A percentile compares a stretch with the other conserved stretches of the same genome.
phyloP scores from a whole-genome alignment of 192 early-diverging fungal genomes.

The Linnemannia schmuckeri region DNA sequence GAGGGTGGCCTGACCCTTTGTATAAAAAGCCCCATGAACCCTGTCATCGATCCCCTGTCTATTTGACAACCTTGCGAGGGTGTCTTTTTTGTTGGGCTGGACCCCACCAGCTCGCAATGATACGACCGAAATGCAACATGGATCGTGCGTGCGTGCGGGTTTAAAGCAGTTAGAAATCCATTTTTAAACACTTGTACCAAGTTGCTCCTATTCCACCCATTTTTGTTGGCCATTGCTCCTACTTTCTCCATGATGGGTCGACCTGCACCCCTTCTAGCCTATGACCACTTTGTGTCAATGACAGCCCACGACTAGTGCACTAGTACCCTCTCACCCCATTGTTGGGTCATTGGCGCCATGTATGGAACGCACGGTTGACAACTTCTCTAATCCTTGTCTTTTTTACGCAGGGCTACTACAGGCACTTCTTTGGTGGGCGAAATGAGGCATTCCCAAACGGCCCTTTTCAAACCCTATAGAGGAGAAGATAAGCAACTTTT shows the following conservation, averaged over 20 bases:
- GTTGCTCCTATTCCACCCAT: slow-evolving; percentile 26
- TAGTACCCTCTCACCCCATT: neutral
- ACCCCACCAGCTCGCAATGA: neutral
- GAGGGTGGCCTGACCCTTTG: neutral
- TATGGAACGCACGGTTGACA: neutral
- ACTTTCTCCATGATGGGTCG: slow-evolving; percentile 21
- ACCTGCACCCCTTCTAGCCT: neutral
- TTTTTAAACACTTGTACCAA: neutral
- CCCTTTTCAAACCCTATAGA: neutral
- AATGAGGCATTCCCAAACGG: neutral
- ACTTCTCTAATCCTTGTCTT: neutral
- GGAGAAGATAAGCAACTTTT: neutral
- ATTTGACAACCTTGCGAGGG: too few relatives aligned
- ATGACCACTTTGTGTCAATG: neutral
- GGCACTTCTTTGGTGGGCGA: slow-evolving; percentile 1
- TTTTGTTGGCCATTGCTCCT: slow-evolving; percentile 12
- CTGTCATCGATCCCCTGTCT: too few relatives aligned
- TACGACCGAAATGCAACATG: neutral
- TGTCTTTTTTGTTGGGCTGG: slow-evolving; percentile 8
- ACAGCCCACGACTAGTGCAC: neutral
- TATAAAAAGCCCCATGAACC: too few relatives aligned
- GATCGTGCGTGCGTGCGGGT: slow-evolving; percentile 6
- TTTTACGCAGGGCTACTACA: neutral
- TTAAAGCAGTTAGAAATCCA: neutral
- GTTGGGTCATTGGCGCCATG: neutral